Conservation (phyloP, 495 filamentous ascomycete species). For the Parachaetomium inaequale region DNA sequence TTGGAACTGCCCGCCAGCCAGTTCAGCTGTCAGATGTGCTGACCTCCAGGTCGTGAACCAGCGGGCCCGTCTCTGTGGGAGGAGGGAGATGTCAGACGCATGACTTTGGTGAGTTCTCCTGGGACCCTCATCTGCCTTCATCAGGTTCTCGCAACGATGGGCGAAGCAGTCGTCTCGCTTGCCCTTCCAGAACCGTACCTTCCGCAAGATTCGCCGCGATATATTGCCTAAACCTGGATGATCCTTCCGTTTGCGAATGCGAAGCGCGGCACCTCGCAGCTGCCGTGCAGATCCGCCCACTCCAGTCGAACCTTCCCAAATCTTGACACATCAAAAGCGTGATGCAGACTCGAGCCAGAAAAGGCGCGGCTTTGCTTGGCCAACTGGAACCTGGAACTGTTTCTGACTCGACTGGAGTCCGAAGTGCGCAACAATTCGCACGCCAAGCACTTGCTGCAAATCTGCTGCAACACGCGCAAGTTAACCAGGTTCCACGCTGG, state of each 20-base stretch:
- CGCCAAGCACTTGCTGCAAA: neutral
- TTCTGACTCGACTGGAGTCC: neutral
- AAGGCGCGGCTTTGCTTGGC: neutral
- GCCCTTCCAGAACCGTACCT: neutral
- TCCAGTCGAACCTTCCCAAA: neutral
- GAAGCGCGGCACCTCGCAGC: neutral
- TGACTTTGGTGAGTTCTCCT: neutral
- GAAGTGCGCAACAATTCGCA: neutral
- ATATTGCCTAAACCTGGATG: neutral
- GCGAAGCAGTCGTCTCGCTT: neutral
- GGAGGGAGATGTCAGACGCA: neutral
- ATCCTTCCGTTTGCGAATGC: neutral
- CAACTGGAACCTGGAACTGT: neutral
- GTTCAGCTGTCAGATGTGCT: neutral
- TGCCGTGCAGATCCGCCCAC: conserved; percentile 2
- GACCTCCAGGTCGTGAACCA: neutral
- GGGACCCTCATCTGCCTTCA: neutral
- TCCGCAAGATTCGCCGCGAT: neutral
- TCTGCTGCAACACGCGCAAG: neutral
- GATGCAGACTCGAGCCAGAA: neutral
- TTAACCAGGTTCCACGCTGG: conserved; percentile 1
- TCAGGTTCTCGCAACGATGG: neutral
- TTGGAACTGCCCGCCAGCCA: neutral
- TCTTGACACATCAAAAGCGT: neutral
- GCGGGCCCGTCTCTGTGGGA: neutral